A percentile compares a stretch with the other conserved stretches of the same genome.
Conservation (phyloP, 2,329 filamentous ascomycete genomes). For the Cyphellophora europaea region DNA sequence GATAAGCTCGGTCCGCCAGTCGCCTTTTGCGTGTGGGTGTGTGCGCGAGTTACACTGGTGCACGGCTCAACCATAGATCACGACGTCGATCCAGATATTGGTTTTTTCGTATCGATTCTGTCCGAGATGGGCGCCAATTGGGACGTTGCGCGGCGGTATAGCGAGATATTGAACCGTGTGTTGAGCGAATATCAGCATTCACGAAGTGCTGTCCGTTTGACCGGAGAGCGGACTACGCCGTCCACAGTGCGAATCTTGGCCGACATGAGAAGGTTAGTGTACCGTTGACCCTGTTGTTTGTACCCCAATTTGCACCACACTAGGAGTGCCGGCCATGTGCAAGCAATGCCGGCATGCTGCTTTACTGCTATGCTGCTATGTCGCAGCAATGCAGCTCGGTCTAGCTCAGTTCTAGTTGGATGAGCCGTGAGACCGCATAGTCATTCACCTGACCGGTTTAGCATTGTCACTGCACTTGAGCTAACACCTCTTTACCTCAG, state of each 20-base stretch:
- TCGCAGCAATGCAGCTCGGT: too few species aligned
- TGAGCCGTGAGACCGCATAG: too few species aligned
- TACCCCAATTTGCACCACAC: too few species aligned
- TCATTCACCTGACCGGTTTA: too few species aligned
- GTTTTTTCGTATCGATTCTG: conserved; percentile 73
- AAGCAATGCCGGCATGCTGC: too few species aligned
- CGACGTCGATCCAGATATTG: conserved; percentile 68
- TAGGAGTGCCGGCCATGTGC: too few species aligned
- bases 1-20: conserved; percentile 80
- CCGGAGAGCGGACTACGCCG: conserved; percentile 66
- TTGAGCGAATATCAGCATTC: conserved; percentile 78
- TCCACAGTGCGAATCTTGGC: conserved; percentile 78
- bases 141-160: conserved; percentile 79
- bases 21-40: conserved; percentile 88
- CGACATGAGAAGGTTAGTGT: conserved; percentile 86
- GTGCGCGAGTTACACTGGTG: conserved; percentile 74
- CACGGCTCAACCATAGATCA: conserved; percentile 85
- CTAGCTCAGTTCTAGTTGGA: too few species aligned
- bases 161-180: conserved; percentile 67
- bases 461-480: conserved; percentile 6
- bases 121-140: conserved; percentile 73
- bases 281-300: too few species aligned
- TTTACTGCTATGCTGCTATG: too few species aligned
- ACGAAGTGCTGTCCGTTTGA: conserved; percentile 48
- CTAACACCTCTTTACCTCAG: conserved; percentile 13